These are phyloP conservation scores for Collybia sordida DNA, from an alignment of 768 basidiomycete species.

Conservation along the genomic window DNA sequence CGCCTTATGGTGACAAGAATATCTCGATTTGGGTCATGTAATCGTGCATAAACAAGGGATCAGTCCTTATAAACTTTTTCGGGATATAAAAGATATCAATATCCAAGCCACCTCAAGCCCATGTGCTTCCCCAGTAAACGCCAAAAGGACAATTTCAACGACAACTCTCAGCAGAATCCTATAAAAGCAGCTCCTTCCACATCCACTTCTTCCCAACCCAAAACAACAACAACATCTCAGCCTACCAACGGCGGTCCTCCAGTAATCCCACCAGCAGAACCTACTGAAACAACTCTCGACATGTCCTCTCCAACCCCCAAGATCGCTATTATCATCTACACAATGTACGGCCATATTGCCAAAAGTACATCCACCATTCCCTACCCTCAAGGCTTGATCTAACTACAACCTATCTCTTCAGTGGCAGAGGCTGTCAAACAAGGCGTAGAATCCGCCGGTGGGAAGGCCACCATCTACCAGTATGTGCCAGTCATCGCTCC, in stretches of 20 bases:
- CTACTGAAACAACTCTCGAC: slow-evolving; percentile 11
- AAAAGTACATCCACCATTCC: slow-evolving; percentile 43
- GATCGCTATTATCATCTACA: slow-evolving; percentile 72
- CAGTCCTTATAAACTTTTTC: background rate
- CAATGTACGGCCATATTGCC: slow-evolving; percentile 73
- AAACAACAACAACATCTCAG: slow-evolving; percentile 9
- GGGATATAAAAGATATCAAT: slow-evolving; percentile 6
- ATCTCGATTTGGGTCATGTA: slow-evolving; percentile 1
- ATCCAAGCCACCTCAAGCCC: slow-evolving; percentile 8
- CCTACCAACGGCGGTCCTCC: slow-evolving; percentile 7
- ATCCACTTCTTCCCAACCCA: slow-evolving; percentile 10
- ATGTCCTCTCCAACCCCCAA: slow-evolving; percentile 50
- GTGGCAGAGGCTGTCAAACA: slow-evolving; percentile 59
- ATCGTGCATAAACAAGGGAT: slow-evolving; percentile 13
- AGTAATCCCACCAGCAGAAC: slow-evolving; percentile 11
- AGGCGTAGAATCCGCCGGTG: slow-evolving; percentile 50
- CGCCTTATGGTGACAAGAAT: background rate
- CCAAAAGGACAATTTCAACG: slow-evolving; percentile 29
- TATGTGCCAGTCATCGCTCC: slow-evolving; percentile 23
- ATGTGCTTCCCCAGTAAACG: slow-evolving; percentile 35
- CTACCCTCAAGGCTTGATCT: background rate
- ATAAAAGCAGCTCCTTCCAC: slow-evolving; percentile 24
- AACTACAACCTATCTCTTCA: slow-evolving; percentile 24
- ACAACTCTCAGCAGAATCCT: slow-evolving; percentile 19
- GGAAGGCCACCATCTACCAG: slow-evolving; percentile 54